Evolutionary conservation across 1,284 basidiomycete genomes (phyloP), one percentile per base, ranked within the genome.

Genomic region (Ceraceosorus bombacis): DNA sequence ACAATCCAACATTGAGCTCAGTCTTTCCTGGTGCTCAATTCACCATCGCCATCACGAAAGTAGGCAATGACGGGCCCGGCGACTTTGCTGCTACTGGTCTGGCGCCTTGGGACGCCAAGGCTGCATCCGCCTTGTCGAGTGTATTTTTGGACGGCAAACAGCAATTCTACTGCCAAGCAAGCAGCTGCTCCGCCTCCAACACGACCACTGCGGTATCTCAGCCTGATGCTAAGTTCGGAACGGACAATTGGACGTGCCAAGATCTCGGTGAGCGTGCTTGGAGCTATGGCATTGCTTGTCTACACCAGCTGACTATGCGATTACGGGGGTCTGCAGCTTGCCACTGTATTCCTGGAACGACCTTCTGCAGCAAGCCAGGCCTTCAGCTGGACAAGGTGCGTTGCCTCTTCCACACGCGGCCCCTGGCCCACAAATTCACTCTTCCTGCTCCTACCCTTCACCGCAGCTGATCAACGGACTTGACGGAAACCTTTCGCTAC

Each of bases 121-220:
- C 58, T 57, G 64, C 61, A 56, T 64, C 70, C 0, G 65, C 68
- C 3, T 62, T 69, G n/a, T 66, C 68, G 5, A 63, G 63, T 36
- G 60, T 73, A 39, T 73, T 66, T 65, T 55, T 70, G 6, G 60
- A 71, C 39, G 71, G 71, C 27, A 60, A 67, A 9, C 62, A 70
- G 55, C 70, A 57, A 49, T 73, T 70, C 60, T 71, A 72, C 62
- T 73, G 71, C 55, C 71, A 73, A 54, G 66, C 71, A 13, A 51
- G 51, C 9, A 62, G 59, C 2, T 73, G 71, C 58, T 43, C 62
- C 17, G 56, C 61, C 36, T 38, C 27, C 7, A 73, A 73, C 51
- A 61, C 63, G 9, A 68, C 66, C 9, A 46, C 54, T 1, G 17
- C 55, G 40, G 51, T 38, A 2, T 54, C 58, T 38, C 39, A 13